Base-by-base conservation (phyloP, 208 protist genomes). In the Wallacemonas sp. region DNA sequence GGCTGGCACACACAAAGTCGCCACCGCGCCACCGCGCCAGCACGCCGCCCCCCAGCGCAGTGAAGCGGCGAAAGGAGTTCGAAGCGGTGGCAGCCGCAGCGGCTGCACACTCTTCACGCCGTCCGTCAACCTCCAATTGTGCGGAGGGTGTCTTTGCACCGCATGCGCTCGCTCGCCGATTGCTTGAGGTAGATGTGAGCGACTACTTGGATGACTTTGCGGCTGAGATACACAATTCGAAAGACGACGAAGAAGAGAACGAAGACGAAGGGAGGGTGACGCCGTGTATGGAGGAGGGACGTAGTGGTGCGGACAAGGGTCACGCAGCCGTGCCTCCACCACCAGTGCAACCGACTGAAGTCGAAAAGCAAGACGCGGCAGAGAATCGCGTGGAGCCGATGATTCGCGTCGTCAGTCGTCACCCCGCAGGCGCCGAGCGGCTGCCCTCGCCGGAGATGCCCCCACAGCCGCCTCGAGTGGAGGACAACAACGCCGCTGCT, bases 171-270 rank as follows among this genome's bases (percentile, higher is more conserved):
- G 30, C 51, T 2, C 26, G 51, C 11, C 51, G 51, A 14, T 31
- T 58, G 5, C 51, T 58, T 5, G 51, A 33, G 1, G 19, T 58
- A 17, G 51, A 58, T 22, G 51, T 38, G 30, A 58, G 51, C 31
- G 51, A 58, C 51, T 58, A 58, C 51, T n/a, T 58, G 11, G 51
- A 58, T 22, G 51, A 58, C 30, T 58, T 58, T 21, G 51, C 51
- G 4, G 51, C 51, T 14, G 51, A 58, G n/a, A n/a, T n/a, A n/a
- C n/a, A n/a, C n/a, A n/a, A n/a, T n/a, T n/a, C n/a, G n/a, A n/a
- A n/a, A n/a, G n/a, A n/a, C n/a, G n/a, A n/a, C n/a, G n/a, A n/a
- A 41, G 36, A 41, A 41, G 36, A 41, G 36, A 41, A 41, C n/a
- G n/a, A n/a, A n/a, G n/a, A n/a, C n/a, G n/a, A n/a, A n/a, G n/a